Evolutionary conservation across 116 monocot species (phyloP), one percentile per base, ranked within the genome.

Genomic region (Trichopus zeylanicus): DNA sequence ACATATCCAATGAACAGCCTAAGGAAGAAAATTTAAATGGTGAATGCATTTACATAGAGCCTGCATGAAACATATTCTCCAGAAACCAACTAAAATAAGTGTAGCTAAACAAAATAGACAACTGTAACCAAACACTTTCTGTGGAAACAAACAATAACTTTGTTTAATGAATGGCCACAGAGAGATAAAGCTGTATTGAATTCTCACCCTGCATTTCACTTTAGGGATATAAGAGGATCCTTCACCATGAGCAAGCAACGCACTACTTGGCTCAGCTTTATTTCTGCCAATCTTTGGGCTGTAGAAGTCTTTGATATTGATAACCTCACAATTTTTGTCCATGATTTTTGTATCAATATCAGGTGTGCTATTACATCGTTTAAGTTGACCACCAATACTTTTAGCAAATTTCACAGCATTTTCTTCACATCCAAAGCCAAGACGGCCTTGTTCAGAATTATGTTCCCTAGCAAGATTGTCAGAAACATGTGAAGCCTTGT

Each of bases 191-290:
- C 12, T 42, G 42, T 0, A 42, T 16, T 16, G n/a, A 20, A 20
- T 57, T 60, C 81, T 85, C 26, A 98, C 97, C 75, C 85, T 73
- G 62, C 97, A 98, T 52, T 67, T 81, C 30, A 91, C 64, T 61
- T 98, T 98, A 32, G 91, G 78, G 23, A 75, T 48, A 68, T 75
- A 55, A 64, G 77, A 70, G 26, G 73, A 75, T 57, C 66, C 75
- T 70, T 88, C 88, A 71, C 63, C 71, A 57, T 70, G 69, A 5
- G 60, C 71, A 28, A 49, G 34, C 27, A 57, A 28, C 56, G 47
- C 69, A 70, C 53, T 16, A 28, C 23, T 71, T 31, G 59, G 16
- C 24, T 70, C 76, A 58, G 65, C 67, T 64, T 63, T 75, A 53
- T 81, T 22, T 20, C 73, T 80, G 29, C 26, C 42, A 31, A 37